These are phyloP conservation scores for Chaetomium tenue DNA, from an alignment of 495 filamentous ascomycete genomes.

Conservation along the genomic window DNA sequence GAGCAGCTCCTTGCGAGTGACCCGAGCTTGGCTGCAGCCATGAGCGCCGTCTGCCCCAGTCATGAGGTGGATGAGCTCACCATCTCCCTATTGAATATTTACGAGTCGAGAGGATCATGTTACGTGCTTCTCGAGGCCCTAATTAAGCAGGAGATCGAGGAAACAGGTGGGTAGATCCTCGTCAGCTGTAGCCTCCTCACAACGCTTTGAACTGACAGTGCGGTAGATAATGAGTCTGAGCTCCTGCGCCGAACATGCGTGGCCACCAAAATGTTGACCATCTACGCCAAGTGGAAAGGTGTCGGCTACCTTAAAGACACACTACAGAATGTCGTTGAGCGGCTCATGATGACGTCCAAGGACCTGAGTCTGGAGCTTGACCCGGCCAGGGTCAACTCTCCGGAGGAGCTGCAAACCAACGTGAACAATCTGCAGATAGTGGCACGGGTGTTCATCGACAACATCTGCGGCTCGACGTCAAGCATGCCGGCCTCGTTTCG, in stretches of 20 bases:
- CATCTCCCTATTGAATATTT: conserved; percentile 63
- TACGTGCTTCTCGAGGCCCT: conserved; percentile 61
- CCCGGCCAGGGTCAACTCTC: conserved; percentile 53
- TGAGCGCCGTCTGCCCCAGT: conserved; percentile 62
- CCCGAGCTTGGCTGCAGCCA: conserved; percentile 57
- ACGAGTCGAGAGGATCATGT: conserved; percentile 58
- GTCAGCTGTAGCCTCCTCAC: not conserved
- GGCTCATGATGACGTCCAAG: conserved; percentile 58
- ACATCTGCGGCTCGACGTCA: conserved; percentile 58
- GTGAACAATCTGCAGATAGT: conserved; percentile 59
- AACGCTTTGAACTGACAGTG: not conserved
- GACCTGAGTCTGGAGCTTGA: conserved; percentile 65
- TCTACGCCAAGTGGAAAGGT: conserved; percentile 69
- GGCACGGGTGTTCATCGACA: conserved; percentile 64
- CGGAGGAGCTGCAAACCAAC: conserved; percentile 60
- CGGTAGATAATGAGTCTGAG: conserved; percentile 60
- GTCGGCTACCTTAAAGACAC: conserved; percentile 59
- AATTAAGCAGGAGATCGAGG: conserved; percentile 63
- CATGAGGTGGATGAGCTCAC: conserved; percentile 64
- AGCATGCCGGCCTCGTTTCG: conserved; percentile 62
- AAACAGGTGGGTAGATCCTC: conserved; percentile 49
- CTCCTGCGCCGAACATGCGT: conserved; percentile 62
- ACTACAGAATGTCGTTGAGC: conserved; percentile 60
- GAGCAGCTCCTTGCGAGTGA: conserved; percentile 57
- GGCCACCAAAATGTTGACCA: conserved; percentile 65